phyloP scores from a whole-genome alignment of 1,284 basidiomycete genomes.

The Sporisorium graminicola region DNA sequence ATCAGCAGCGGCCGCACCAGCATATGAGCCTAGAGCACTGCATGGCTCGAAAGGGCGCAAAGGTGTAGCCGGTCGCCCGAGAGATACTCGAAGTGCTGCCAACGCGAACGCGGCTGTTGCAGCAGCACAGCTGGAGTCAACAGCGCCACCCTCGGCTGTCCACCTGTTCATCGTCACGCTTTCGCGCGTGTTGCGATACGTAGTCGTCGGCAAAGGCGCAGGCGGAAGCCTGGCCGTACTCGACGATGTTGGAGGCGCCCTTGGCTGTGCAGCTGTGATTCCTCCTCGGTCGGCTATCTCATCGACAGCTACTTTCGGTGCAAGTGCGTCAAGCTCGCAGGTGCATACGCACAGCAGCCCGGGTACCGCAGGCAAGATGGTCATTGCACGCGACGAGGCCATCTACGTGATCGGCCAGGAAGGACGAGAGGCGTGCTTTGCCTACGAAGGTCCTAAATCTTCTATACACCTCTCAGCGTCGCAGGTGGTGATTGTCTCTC shows the following conservation, averaged over 20 bases:
- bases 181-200: slow-evolving; percentile 81
- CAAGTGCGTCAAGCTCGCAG: background rate
- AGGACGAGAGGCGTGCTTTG: slow-evolving; percentile 85
- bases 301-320: background rate
- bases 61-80: slow-evolving; percentile 23
- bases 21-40: slow-evolving; percentile 33
- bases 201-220: slow-evolving; percentile 82
- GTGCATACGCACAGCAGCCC: background rate
- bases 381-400: slow-evolving; percentile 91
- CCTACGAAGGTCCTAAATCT: slow-evolving; percentile 71
- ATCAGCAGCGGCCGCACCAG: slow-evolving; percentile 1
- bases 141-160: slow-evolving; percentile 70
- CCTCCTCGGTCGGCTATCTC: slow-evolving; percentile 18
- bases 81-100: slow-evolving; percentile 25
- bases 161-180: slow-evolving; percentile 90
- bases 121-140: slow-evolving; percentile 11
- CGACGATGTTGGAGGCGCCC: slow-evolving; percentile 85
- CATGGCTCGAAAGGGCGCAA: slow-evolving; percentile 47
- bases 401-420: slow-evolving; percentile 88
- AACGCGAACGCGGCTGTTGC: background rate
- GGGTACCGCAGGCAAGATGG: slow-evolving; percentile 77
- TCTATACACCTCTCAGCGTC: slow-evolving; percentile 55
- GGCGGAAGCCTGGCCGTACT: slow-evolving; percentile 77
- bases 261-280: slow-evolving; percentile 80
- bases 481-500: slow-evolving; percentile 81